These are phyloP conservation scores for Panellus pusillus DNA, from an alignment of 768 basidiomycete species.

Conservation along the genomic window DNA sequence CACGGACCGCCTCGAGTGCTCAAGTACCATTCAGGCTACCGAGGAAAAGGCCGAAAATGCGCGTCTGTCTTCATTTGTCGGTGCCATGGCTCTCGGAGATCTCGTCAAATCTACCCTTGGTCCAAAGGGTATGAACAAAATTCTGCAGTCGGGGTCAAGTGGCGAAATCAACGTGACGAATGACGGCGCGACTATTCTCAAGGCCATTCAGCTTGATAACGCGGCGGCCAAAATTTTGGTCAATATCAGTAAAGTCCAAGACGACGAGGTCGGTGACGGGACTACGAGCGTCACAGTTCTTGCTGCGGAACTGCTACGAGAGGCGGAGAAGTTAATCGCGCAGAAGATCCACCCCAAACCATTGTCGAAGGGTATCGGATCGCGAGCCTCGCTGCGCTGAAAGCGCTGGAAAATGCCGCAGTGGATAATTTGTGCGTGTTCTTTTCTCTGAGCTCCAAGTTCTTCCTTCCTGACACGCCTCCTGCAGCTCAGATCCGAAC, in stretches of 20 bases:
- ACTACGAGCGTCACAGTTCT: slow-evolving; percentile 91
- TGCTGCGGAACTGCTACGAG: slow-evolving; percentile 86
- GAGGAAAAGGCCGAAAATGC: slow-evolving; percentile 98
- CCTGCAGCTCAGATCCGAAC: slow-evolving; percentile 61
- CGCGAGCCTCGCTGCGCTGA: slow-evolving; percentile 81
- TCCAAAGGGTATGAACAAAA: slow-evolving; percentile 99
- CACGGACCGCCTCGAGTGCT: background rate
- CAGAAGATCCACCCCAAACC: slow-evolving; percentile 97
- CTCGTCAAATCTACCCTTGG: slow-evolving; percentile 98
- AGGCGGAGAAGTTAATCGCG: slow-evolving; percentile 92
- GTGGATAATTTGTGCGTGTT: slow-evolving; percentile 75
- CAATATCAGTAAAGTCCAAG: slow-evolving; percentile 99
- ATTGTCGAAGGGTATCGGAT: slow-evolving; percentile 97
- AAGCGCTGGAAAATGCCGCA: slow-evolving; percentile 80
- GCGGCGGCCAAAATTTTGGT: slow-evolving; percentile 99
- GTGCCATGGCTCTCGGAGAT: slow-evolving; percentile 95
- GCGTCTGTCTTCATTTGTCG: slow-evolving; percentile 96
- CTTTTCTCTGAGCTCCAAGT: background rate
- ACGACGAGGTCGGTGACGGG: slow-evolving; percentile 98
- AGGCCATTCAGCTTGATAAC: slow-evolving; percentile 96
- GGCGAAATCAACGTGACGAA: slow-evolving; percentile 97
- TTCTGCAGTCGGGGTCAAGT: slow-evolving; percentile 86
- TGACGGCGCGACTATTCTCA: slow-evolving; percentile 97
- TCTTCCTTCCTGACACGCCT: slow-evolving; percentile 1
- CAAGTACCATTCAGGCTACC: slow-evolving; percentile 52